phyloP scores from a whole-genome alignment of 441 rosid species.

The Arabidopsis lyrata region DNA sequence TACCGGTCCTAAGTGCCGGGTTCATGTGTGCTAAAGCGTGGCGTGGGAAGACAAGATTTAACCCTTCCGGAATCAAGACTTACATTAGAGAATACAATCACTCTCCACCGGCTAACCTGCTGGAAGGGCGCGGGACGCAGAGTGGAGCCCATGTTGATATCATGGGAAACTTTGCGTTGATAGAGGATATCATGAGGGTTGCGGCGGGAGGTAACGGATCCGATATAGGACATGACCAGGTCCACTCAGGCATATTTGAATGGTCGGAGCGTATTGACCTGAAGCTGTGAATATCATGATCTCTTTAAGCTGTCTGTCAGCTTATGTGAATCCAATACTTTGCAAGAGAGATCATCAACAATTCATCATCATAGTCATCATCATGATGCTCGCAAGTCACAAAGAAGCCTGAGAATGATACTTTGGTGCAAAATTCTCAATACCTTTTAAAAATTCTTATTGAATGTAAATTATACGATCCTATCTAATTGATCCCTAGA shows the following conservation, averaged over 20 bases:
- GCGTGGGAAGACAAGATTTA: conserved; percentile 94
- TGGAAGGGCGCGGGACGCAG: conserved; percentile 93
- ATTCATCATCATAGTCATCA: neutral
- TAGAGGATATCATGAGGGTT: conserved; percentile 87
- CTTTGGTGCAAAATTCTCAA: conserved; percentile 25
- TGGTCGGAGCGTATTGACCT: conserved; percentile 86
- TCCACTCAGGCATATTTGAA: conserved; percentile 76
- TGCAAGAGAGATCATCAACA: conserved; percentile 25
- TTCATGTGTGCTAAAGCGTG: conserved; percentile 98
- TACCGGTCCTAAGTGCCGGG: conserved; percentile 89
- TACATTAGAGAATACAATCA: conserved; percentile 81
- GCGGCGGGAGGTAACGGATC: conserved; percentile 90
- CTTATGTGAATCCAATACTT: conserved; percentile 31
- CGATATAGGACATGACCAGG: conserved; percentile 83
- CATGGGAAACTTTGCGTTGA: conserved; percentile 96
- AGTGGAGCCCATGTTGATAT: conserved; percentile 95
- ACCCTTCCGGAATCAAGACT: conserved; percentile 85
- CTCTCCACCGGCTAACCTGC: conserved; percentile 82
- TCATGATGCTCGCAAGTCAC: conserved; percentile 26
- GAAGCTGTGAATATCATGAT: conserved; percentile 53
- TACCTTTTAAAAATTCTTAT: conserved; percentile 27
- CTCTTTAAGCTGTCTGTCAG: conserved; percentile 13
- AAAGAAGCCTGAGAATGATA: conserved; percentile 38
- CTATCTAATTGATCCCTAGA: conserved; percentile 12
- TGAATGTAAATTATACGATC: conserved; percentile 36